Evolutionary conservation across 2,329 filamentous ascomycete species (phyloP), one percentile per base, ranked within the genome.

Genomic region (Phialophora verrucosa): DNA sequence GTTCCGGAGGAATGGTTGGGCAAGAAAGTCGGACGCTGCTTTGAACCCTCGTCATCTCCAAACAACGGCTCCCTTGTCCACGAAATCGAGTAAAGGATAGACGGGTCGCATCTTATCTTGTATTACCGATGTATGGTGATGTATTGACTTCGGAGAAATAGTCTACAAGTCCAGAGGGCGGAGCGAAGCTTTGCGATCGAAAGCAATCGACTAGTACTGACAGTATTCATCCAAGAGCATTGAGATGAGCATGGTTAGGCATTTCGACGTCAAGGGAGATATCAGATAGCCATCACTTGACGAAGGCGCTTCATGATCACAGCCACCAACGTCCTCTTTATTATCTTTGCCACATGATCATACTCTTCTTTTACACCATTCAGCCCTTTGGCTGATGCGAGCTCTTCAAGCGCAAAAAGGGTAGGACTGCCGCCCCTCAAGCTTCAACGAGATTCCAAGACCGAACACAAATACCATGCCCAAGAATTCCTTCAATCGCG

Each of bases 1-100:
- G 78, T 83, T 32, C 82, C 82, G 10, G 76, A 79, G 51, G 82
- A 83, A 73, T 83, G 82, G 80, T 64, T 83, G 53, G 81, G 79
- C 1, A 79, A 77, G 59, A 77, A 78, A 31, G 77, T 78, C 8
- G 80, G 78, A 7, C 76, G 74, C 55, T 64, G 79, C 14, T 82
- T 82, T 68, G 71, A 69, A 25, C 63, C 70, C 17, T 66, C 68
- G 11, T 53, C 67, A 51, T n/a, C 63, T 23, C 32, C 66, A 12
- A 65, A 49, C 59, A 69, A 68, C 10, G 63, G 66, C 31, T 27
- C 53, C 17, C 50, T 71, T 38, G 66, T 73, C 35, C 69, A 73
- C 51, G 72, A 73, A 64, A 50, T 73, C 8, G 69, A 71, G 32
- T 73, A 59, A 65, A 11, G n/a, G 10, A 23, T 29, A 29, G 10